phyloP scores from a whole-genome alignment of 169 alveolate species.

The Plasmodium sp. region DNA sequence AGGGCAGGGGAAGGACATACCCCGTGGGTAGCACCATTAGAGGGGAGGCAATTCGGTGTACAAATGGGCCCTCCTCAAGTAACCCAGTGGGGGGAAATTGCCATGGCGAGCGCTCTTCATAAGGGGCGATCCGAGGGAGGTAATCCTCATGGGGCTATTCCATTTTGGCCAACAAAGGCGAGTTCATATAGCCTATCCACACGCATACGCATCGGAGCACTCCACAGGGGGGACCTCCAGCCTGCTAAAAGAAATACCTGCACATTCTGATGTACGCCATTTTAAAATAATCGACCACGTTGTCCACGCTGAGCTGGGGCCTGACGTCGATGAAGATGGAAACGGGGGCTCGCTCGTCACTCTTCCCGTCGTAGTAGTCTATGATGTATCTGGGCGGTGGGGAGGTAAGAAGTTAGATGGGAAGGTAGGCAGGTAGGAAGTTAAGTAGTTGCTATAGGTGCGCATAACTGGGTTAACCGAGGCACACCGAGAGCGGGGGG shows the following conservation, averaged over 20 bases:
- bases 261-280: conserved; percentile 20
- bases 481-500: neutral
- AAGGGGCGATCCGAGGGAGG: neutral
- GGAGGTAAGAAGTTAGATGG: neutral
- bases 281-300: conserved; percentile 20
- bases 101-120: neutral
- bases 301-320: conserved; percentile 21
- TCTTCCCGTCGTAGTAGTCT: conserved; percentile 53
- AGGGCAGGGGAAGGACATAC: neutral
- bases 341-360: conserved; percentile 33
- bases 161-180: neutral
- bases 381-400: conserved; percentile 16
- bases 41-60: neutral
- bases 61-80: neutral
- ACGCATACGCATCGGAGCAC: neutral
- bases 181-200: neutral
- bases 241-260: neutral
- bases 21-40: neutral
- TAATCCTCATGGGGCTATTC: neutral
- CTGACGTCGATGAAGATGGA: conserved; percentile 52
- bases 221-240: neutral
- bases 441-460: neutral
- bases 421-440: neutral
- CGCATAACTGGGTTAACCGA: neutral
- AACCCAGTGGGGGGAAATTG: neutral